phyloP scores from a whole-genome alignment of 2,329 filamentous ascomycete species.

The Pyricularia grisea region DNA sequence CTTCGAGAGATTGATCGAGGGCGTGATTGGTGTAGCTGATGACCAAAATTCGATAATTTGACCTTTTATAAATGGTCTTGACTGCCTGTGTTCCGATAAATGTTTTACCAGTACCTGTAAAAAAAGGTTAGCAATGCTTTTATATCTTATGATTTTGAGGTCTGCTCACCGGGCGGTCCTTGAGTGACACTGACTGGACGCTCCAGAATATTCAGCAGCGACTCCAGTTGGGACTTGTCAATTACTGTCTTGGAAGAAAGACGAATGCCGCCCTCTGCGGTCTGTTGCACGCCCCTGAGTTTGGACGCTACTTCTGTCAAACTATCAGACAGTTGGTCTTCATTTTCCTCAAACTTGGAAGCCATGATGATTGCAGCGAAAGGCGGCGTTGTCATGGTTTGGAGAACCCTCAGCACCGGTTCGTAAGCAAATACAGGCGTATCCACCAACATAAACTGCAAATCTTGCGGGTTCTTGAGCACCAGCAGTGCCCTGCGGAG shows the following conservation, averaged over 20 bases:
- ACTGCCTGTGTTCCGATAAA: slow-evolving; percentile 59
- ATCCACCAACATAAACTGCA: slow-evolving; percentile 49
- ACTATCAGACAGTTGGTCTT: not conserved
- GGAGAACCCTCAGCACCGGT: slow-evolving; percentile 51
- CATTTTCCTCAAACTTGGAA: slow-evolving; percentile 6
- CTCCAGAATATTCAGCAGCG: slow-evolving; percentile 43
- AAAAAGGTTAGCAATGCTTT: not conserved
- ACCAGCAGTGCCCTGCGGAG: slow-evolving; percentile 36
- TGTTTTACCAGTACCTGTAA: slow-evolving; percentile 61
- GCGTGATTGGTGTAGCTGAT: slow-evolving; percentile 62
- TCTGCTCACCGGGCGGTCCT: slow-evolving; percentile 53
- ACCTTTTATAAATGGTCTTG: slow-evolving; percentile 42
- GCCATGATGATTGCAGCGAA: slow-evolving; percentile 43
- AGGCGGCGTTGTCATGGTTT: slow-evolving; percentile 44
- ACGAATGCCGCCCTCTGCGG: not conserved
- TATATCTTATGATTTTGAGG: too few relatives aligned
- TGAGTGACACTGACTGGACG: slow-evolving; percentile 54
- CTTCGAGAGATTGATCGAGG: slow-evolving; percentile 55
- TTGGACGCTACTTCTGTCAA: not conserved
- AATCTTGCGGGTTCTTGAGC: slow-evolving; percentile 20
- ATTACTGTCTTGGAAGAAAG: slow-evolving; percentile 5
- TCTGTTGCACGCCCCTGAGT: not conserved
- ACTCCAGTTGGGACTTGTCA: slow-evolving; percentile 39
- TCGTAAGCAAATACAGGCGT: slow-evolving; percentile 62
- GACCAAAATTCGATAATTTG: slow-evolving; percentile 46